phyloP scores from a whole-genome alignment of 495 filamentous ascomycete genomes.

The Daldinia grandis region DNA sequence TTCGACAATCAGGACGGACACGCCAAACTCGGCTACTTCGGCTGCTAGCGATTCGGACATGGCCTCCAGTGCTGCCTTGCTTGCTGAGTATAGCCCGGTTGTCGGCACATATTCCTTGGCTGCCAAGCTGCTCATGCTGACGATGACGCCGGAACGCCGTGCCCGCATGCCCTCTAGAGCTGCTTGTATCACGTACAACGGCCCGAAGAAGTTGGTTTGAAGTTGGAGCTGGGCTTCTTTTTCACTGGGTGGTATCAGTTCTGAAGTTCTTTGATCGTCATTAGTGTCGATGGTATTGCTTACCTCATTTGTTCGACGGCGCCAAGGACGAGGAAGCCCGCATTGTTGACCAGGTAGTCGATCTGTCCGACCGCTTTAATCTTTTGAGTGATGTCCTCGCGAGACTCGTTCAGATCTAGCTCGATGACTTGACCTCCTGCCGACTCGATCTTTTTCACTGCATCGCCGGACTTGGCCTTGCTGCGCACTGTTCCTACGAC shows the following conservation, averaged over 20 bases:
- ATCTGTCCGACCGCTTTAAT: constrained; percentile 53
- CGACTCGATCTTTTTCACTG: constrained; percentile 33
- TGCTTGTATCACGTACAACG: constrained; percentile 54
- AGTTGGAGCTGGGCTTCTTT: constrained; percentile 55
- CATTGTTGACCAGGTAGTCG: constrained; percentile 63
- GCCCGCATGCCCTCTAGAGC: constrained; percentile 59
- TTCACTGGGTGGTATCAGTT: constrained; percentile 30
- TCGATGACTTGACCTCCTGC: constrained; percentile 46
- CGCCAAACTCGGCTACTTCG: constrained; percentile 53
- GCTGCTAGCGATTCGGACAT: constrained; percentile 47
- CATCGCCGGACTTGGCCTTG: constrained; percentile 30
- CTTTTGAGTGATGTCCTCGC: constrained; percentile 48
- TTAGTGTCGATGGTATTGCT: background rate
- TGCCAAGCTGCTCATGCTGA: constrained; percentile 59
- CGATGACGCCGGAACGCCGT: constrained; percentile 54
- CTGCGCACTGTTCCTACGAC: constrained; percentile 59
- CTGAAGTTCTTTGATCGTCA: too few relatives aligned
- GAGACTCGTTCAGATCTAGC: constrained; percentile 51
- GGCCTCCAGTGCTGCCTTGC: constrained; percentile 54
- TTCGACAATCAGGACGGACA: constrained; percentile 52
- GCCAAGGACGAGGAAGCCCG: constrained; percentile 54
- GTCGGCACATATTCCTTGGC: constrained; percentile 51
- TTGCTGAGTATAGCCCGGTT: constrained; percentile 51
- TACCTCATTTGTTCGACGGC: constrained; percentile 54
- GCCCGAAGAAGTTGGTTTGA: constrained; percentile 62